phyloP scores from a whole-genome alignment of 176 grass and related monocot species.

The Carex littledalei region DNA sequence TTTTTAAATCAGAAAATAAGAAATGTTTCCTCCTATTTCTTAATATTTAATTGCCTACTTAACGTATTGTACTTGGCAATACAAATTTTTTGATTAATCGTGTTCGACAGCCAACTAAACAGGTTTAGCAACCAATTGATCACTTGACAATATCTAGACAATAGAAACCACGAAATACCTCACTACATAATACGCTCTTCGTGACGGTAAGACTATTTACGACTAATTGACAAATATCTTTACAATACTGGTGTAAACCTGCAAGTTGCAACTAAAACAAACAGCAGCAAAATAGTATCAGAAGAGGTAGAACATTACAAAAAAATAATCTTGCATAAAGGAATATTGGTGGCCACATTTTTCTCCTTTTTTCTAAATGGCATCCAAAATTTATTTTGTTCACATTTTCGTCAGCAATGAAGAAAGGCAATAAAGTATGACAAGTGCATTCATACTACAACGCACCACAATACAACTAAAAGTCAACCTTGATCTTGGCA shows the following conservation, averaged over 20 bases:
- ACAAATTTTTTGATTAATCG: too few species aligned
- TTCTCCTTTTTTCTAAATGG: not conserved
- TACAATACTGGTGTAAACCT: not conserved
- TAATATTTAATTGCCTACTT: too few species aligned
- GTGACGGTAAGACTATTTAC: too few species aligned
- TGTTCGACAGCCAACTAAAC: too few species aligned
- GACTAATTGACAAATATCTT: not conserved
- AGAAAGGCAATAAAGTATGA: not conserved
- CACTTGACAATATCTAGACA: too few species aligned
- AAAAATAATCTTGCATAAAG: not conserved
- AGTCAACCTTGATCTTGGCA: slow-evolving; percentile 59
- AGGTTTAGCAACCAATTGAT: too few species aligned
- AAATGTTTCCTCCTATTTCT: too few species aligned
- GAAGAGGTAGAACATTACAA: not conserved
- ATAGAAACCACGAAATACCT: too few species aligned
- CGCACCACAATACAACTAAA: slow-evolving; percentile 14
- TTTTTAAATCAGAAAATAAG: too few species aligned
- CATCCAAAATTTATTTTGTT: not conserved
- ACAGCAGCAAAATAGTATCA: not conserved
- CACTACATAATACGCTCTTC: too few species aligned
- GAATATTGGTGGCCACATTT: not conserved
- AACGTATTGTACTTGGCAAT: too few species aligned
- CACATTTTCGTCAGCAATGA: not conserved
- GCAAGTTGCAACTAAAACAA: not conserved
- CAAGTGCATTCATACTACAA: not conserved